phyloP scores from a whole-genome alignment of 192 early-diverging fungal genomes.

The Podila minutissima region DNA sequence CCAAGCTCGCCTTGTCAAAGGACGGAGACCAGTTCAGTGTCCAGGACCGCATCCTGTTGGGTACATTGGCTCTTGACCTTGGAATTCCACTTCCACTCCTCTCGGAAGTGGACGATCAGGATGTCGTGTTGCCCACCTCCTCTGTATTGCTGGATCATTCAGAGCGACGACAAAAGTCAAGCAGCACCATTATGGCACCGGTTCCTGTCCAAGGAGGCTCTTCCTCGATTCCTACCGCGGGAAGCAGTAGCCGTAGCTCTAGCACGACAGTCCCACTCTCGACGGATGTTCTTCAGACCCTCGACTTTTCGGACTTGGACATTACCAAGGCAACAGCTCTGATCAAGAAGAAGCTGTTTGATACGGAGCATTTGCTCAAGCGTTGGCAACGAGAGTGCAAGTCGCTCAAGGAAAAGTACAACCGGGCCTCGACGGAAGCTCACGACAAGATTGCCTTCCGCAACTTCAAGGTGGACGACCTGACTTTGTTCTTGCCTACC shows the following conservation, averaged over 20 bases:
- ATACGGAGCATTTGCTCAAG: conserved; percentile 43
- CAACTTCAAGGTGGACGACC: conserved; percentile 67
- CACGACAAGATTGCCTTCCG: conserved; percentile 68
- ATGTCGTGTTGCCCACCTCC: conserved; percentile 12
- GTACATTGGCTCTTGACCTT: conserved; percentile 34
- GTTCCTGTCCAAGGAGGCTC: not conserved
- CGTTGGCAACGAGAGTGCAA: conserved; percentile 52
- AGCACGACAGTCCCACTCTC: conserved; percentile 36
- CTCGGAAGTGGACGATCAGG: conserved; percentile 3
- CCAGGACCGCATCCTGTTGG: conserved; percentile 19
- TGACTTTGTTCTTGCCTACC: conserved; percentile 66
- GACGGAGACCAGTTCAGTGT: not conserved
- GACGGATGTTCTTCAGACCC: conserved; percentile 27
- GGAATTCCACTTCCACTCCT: conserved; percentile 34
- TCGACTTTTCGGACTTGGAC: conserved; percentile 33
- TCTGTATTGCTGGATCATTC: conserved; percentile 38
- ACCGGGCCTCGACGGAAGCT: conserved; percentile 30
- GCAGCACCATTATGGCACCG: conserved; percentile 5
- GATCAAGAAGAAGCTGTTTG: conserved; percentile 46
- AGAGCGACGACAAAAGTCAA: conserved; percentile 14
- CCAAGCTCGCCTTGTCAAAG: not conserved
- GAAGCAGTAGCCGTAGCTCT: conserved; percentile 22
- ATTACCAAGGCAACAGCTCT: conserved; percentile 21
- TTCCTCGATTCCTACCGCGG: not conserved
- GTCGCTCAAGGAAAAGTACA: conserved; percentile 59